Evolutionary conservation across 768 basidiomycete genomes (phyloP), one percentile per base, ranked within the genome.

Genomic region (Hemileccinum rubropunctum): DNA sequence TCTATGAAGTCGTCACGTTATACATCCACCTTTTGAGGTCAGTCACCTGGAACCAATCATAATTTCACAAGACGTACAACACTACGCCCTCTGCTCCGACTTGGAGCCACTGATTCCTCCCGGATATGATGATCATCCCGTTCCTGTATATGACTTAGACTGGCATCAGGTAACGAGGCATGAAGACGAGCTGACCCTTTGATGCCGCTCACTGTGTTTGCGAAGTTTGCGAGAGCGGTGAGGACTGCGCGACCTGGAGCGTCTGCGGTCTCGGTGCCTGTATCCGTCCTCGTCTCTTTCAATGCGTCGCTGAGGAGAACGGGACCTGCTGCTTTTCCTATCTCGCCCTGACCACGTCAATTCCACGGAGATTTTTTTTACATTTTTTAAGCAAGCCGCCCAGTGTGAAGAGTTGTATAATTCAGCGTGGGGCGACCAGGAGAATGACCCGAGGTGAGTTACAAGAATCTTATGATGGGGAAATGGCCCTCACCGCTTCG

Each of bases 11-110:
- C 23, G 51, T 30, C 49, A 56, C 18, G 45, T 56, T 47, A 52
- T 55, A 52, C 51, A 36, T 42, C 48, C 51, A 48, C 52, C 64
- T 68, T 68, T 48, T 53, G 48, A 56, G 58, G 62, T 67, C 42
- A 67, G 51, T 26, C 20, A 51, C 45, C 55, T 8, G 37, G 45
- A 43, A 26, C 21, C 13, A 15, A 30, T 13, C 3, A 1, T 4
- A 20, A 7, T 28, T n/a, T 17, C 33, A 18, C 3, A 17, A 42
- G 50, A 62, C 65, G 65, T 68, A 67, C 66, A 34, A 66, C 53
- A 47, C 66, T 66, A 10, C 60, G 64, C 12, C 61, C 60, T 48
- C 59, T 53, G 13, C 28, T 42, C 42, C 45, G 51, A 11, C 50
- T 53, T n/a, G 42, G 42, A 5, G 13, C 50, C 8, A 42, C 42